A percentile compares a stretch with the other conserved stretches of the same genome.
These are phyloP conservation scores for Leucosporidium yakuticum DNA, from an alignment of 768 basidiomycete genomes.

Conservation along the genomic window DNA sequence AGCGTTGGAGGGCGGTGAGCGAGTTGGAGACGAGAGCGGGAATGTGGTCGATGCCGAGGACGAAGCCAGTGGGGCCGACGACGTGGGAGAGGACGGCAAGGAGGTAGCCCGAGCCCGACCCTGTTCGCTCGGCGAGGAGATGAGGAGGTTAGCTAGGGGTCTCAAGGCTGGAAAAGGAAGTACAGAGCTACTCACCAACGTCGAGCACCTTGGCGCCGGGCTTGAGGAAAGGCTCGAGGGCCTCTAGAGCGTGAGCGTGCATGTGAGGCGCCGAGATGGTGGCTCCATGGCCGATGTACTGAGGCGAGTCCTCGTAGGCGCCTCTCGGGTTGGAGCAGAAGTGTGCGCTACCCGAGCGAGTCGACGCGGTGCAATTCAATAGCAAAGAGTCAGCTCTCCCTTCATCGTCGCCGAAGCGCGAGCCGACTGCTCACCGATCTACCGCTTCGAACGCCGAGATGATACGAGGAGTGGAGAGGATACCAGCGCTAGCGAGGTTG, in stretches of 20 bases:
- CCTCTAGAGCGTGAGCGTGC: conserved; percentile 64
- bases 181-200: conserved; percentile 45
- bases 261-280: conserved; percentile 98
- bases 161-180: not conserved
- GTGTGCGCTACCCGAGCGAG: not conserved
- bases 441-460: conserved; percentile 19
- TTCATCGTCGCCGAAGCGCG: no score
- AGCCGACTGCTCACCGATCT: conserved; percentile 3
- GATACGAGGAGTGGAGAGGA: conserved; percentile 4
- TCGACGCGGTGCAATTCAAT: no score
- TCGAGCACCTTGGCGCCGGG: conserved; percentile 75
- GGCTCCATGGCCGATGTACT: conserved; percentile 58
- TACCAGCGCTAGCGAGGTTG: not conserved
- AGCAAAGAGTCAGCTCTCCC: no score
- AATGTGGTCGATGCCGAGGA: conserved; percentile 90
- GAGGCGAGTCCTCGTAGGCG: conserved; percentile 76
- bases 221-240: conserved; percentile 64
- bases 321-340: conserved; percentile 28
- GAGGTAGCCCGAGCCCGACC: conserved; percentile 29
- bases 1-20: not conserved
- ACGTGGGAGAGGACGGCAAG: conserved; percentile 27
- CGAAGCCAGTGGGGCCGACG: conserved; percentile 38
- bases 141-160: not conserved
- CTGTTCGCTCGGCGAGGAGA: conserved; percentile 11
- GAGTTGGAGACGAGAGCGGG: conserved; percentile 55